Evolutionary conservation across 2,329 filamentous ascomycete species (phyloP), one percentile per base, ranked within the genome.

Genomic region (Ciborinia camelliae): DNA sequence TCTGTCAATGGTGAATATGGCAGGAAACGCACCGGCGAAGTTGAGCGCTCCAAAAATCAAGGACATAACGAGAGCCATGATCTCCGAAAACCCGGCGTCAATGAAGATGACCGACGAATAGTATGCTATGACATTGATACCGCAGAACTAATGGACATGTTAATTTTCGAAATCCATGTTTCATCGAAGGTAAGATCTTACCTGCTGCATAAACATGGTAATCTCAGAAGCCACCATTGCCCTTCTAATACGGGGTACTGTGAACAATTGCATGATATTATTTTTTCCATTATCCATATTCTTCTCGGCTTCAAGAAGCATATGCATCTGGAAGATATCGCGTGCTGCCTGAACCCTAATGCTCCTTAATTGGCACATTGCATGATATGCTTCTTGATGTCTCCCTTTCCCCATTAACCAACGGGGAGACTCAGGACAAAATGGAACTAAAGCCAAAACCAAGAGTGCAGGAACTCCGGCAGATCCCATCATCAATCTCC

Each of bases 401-500:
- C 79, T 75, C 52, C 76, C 72, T 73, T 83, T 82, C 59, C 77
- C 78, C 67, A 85, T 76, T 71, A 83, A 82, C 79, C 80, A 81
- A 43, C 82, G 75, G 3, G 81, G 81, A 4, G 80, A 82, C 67
- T 83, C 81, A 0, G 81, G 81, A 61, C 78, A 79, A 14, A 66
- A 18, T 55, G 66, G 68, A n/a, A 75, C 71, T 32, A 78, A 83
- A 62, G 77, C 74, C 66, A 80, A 84, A 28, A 86, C 83, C 37
- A 86, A 67, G 8, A 88, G 75, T 20, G 86, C 84, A 0, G 85
- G 86, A 18, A 88, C 79, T 74, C 89, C 82, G 12, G 88, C 86
- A 2, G 86, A 89, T 14, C 68, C 69, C 77, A 91, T 82, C 85
- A 89, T 89, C 48, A 90, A 77, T 32, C 88, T 83, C 88, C 88